These are phyloP conservation scores for Phyllostachys edulis DNA, from an alignment of 176 grass and related monocot species.

Conservation along the genomic window DNA sequence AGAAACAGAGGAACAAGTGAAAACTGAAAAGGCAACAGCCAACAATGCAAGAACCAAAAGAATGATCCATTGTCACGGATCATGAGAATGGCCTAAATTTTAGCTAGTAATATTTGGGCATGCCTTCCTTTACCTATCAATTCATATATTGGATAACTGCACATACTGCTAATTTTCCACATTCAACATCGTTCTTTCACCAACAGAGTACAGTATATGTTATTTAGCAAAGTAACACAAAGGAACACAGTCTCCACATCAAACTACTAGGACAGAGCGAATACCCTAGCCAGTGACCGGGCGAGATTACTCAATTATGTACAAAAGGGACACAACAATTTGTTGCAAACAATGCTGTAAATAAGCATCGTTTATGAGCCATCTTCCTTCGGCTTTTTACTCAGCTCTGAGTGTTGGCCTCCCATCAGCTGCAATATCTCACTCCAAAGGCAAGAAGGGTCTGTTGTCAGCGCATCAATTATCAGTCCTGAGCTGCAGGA, in stretches of 20 bases:
- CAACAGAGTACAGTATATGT: background rate
- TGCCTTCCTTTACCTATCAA: slow-evolving; percentile 33
- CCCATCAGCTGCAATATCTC: slow-evolving; percentile 87
- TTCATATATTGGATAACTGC: background rate
- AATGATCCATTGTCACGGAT: slow-evolving; percentile 30
- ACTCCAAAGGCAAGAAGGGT: slow-evolving; percentile 61
- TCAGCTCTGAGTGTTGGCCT: slow-evolving; percentile 74
- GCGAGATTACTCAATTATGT: slow-evolving; percentile 40
- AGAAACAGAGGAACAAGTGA: background rate
- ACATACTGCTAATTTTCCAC: background rate
- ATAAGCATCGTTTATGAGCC: background rate
- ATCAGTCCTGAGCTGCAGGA: slow-evolving; percentile 77
- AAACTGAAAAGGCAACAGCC: background rate
- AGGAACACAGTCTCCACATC: background rate
- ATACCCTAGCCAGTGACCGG: background rate
- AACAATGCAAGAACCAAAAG: slow-evolving; percentile 25
- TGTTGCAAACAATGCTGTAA: background rate
- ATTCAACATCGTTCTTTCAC: background rate
- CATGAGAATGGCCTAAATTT: slow-evolving; percentile 25
- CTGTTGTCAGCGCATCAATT: slow-evolving; percentile 4
- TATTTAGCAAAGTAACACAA: background rate
- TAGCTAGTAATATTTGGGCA: slow-evolving; percentile 12
- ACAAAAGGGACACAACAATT: slow-evolving; percentile 15
- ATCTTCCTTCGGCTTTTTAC: slow-evolving; percentile 76
- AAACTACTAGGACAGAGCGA: background rate